Base-by-base conservation (phyloP, 805 yeast species). In the Yamadazyma nakazawae region DNA sequence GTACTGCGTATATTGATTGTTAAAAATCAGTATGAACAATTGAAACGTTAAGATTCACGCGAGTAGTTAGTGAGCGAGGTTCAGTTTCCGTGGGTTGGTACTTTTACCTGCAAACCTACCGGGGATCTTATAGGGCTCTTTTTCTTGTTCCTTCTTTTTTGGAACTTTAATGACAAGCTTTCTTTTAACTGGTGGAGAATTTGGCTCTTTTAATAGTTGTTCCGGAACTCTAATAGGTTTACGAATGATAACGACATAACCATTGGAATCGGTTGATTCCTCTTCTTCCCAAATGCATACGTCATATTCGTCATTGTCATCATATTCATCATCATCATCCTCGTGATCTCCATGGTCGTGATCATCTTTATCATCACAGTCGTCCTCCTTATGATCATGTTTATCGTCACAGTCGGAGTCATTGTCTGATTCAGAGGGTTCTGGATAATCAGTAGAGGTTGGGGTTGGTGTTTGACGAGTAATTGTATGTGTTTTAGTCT, bases 1-100 rank as follows among this genome's bases (percentile, higher is more conserved):
- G 71, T 79, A 2, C 42, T 47, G 2, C 57, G 59, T 17, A 57
- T 67, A 1, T 58, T 40, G 35, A 54, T 68, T 34, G 63, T 59
- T 35, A 54, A 53, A 18, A 50, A 40, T 25, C 26, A 39, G 21
- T 46, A 44, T 39, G 38, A 42, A 5, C 41, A 35, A 21, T 34
- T 42, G 24, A 34, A 41, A 16, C 34, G 10, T n/a, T 30, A 34
- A n/a, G 10, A 14, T 16, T 14, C 10, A 10, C 21, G 19, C 18
- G 39, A 19, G 16, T 12, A 11, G 5, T 14, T 38, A 38, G 25
- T 44, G 37, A 13, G 40, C 37, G 26, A 45, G 38, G 6, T 39
- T 24, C 31, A 40, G 34, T 14, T 39, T 38, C 24, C 32, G n/a
- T 6, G 41, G 13, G 2, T n/a, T 5, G 17, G 10, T 16, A 16